Evolutionary conservation across 257 asterid species (phyloP), one percentile per base, ranked within the genome.

Genomic region (Henckelia pumila): DNA sequence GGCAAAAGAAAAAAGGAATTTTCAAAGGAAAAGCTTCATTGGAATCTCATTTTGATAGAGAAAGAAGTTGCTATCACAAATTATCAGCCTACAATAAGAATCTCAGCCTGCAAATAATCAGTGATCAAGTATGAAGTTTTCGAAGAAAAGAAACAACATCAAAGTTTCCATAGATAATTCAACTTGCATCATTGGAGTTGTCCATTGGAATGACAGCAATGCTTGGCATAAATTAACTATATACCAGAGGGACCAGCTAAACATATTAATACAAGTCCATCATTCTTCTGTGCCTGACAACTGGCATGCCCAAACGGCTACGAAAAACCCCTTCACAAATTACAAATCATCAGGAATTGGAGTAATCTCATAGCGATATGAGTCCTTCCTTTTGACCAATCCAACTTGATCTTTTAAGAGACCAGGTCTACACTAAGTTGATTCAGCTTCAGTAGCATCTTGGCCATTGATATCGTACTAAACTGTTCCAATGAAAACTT

Each of bases 131-230:
- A 19, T 64, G 53, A 40, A 23, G 47, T 24, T 26, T 66, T 19
- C 10, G 53, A 61, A 20, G 29, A 61, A 61, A 35, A 40, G 1
- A 63, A n/a, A 94, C 99, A n/a, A n/a, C 99, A 63, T 94, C 99
- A 68, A 69, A 94, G 73, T 94, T 94, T 53, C 99, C 99, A 87
- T 94, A 98, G 29, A 94, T 77, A 59, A 94, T 81, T 64, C 98
- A 91, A 82, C 98, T 94, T 28, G 96, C 81, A 75, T 94, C 99
- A 69, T 94, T 94, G 81, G 91, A 94, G 73, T 94, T 88, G 72
- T 94, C 99, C 99, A 94, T 94, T 64, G 99, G 88, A 72, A 94
- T 94, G 71, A 94, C 91, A 30, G 93, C 96, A 68, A 94, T 76
- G 77, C 86, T 87, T 19, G 97, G 99, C 97, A 94, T 87, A 91